Evolutionary conservation across 352 stramenopile genomes (phyloP), one percentile per base, ranked within the genome.

Genomic region (Peronospora farinosa): DNA sequence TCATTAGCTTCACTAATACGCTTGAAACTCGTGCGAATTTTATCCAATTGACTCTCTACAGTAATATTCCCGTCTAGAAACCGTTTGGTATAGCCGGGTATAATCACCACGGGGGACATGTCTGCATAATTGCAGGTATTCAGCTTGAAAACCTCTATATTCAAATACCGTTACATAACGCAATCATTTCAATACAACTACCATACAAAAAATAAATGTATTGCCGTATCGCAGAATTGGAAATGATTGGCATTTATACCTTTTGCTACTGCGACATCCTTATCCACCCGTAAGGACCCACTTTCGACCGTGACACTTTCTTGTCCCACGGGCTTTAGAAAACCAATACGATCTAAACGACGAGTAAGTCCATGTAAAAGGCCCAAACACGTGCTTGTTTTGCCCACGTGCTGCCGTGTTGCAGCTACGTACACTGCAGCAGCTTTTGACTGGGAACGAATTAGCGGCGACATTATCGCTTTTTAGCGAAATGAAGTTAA

Each of bases 101-200:
- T 95, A 60, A 98, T 97, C 55, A 98, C 86, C 5, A 98, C 92
- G 9, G 95, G 95, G 40, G 80, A 96, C 95, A 98, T 98, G 57
- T 98, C 74, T 36, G 67, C 54, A 69, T 98, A 98, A 28, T 91
- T 74, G 47, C 95, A 92, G 39, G 90, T 78, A 51, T 89, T 69
- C 27, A 98, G 65, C 41, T 88, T 67, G 53, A 98, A 98, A 53
- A 97, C 88, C 74, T 98, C 92, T 88, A 60, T 7, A 30, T 33
- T 17, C 7, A 2, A 40, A 54, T 30, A 21, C n/a, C 23, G 16
- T 33, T n/a, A 51, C 32, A 36, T 38, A 21, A 2, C 41, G 25
- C 28, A 57, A 53, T 57, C 47, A 57, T 47, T 54, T 6, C 15
- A 10, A n/a, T 44, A 49, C 47, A 13, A 3, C 16, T 11, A 1